Evolutionary conservation across 306 rosid species (phyloP).

Genomic region (Cicer arietinum): DNA sequence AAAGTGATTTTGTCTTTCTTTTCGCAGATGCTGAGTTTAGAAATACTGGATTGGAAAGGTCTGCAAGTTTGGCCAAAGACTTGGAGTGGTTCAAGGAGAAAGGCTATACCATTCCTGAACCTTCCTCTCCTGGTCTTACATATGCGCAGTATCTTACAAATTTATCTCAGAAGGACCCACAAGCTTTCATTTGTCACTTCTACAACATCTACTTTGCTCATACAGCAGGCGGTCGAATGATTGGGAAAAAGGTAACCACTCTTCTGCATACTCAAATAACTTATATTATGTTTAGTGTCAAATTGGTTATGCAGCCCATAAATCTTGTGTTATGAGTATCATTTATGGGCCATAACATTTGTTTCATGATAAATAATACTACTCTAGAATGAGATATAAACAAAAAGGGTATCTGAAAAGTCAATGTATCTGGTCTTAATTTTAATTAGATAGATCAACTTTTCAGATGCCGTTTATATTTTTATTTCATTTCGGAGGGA

Average conservation of each 20-base stretch:
- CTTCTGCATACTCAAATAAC: background rate
- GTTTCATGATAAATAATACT: constrained; percentile 21
- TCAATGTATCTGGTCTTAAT: no score
- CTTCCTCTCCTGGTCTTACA: constrained; percentile 79
- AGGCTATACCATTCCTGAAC: constrained; percentile 85
- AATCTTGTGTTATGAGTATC: background rate
- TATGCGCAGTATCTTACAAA: constrained; percentile 80
- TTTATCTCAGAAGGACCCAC: constrained; percentile 78
- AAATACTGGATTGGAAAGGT: constrained; percentile 96
- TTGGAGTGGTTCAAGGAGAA: constrained; percentile 93
- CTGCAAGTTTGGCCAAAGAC: constrained; percentile 80
- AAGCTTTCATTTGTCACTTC: constrained; percentile 93
- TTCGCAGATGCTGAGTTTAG: constrained; percentile 75
- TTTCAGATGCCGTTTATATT: no score
- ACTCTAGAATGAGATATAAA: background rate
- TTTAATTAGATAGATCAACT: no score
- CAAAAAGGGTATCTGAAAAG: no score
- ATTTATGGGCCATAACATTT: background rate
- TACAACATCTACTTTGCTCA: constrained; percentile 96
- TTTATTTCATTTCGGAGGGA: no score
- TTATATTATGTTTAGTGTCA: constrained; percentile 13
- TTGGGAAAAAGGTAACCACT: constrained; percentile 61
- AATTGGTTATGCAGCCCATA: background rate
- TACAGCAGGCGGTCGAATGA: constrained; percentile 97
- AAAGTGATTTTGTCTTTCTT: constrained; percentile 3